Conservation (phyloP, 192 early-diverging fungal species). For the Coemansia sp. region DNA sequence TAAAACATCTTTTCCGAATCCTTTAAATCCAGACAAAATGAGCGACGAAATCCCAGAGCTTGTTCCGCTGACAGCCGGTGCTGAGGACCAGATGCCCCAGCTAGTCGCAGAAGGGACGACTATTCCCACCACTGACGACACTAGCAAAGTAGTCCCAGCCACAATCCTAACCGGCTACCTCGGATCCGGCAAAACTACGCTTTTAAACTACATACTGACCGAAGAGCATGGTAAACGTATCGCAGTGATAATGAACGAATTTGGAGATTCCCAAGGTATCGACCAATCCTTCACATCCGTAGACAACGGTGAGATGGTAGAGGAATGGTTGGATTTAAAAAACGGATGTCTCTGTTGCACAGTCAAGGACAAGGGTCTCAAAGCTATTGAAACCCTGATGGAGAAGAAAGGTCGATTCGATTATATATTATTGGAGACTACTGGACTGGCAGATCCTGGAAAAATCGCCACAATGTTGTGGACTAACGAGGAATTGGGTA, state of each 20-base stretch:
- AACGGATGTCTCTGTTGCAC: slow-evolving; percentile 99
- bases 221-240: slow-evolving; percentile 91
- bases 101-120: not conserved
- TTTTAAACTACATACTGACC: slow-evolving; percentile 80
- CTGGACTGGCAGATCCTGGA: slow-evolving; percentile 68
- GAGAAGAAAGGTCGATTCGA: slow-evolving; percentile 89
- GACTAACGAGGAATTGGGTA: slow-evolving; percentile 91
- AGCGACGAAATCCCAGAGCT: slow-evolving; percentile 43
- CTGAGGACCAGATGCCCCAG: slow-evolving; percentile 2
- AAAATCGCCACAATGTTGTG: slow-evolving; percentile 96
- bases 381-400: slow-evolving; percentile 92
- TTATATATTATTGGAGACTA: slow-evolving; percentile 95
- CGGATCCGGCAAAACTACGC: slow-evolving; percentile 88
- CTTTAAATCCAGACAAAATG: slow-evolving; percentile 11
- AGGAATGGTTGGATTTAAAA: slow-evolving; percentile 96
- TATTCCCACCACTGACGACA: not conserved
- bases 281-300: slow-evolving; percentile 86
- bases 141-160: slow-evolving; percentile 41
- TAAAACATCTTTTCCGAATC: too few species aligned
- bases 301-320: slow-evolving; percentile 73
- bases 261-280: slow-evolving; percentile 93
- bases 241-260: slow-evolving; percentile 98
- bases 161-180: slow-evolving; percentile 65
- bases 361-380: slow-evolving; percentile 92
- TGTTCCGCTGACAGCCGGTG: not conserved